A percentile compares a stretch with the other conserved stretches of the same genome.
Evolutionary conservation across 179 eudicot species (phyloP).

Genomic region (Carnegiea gigantea): DNA sequence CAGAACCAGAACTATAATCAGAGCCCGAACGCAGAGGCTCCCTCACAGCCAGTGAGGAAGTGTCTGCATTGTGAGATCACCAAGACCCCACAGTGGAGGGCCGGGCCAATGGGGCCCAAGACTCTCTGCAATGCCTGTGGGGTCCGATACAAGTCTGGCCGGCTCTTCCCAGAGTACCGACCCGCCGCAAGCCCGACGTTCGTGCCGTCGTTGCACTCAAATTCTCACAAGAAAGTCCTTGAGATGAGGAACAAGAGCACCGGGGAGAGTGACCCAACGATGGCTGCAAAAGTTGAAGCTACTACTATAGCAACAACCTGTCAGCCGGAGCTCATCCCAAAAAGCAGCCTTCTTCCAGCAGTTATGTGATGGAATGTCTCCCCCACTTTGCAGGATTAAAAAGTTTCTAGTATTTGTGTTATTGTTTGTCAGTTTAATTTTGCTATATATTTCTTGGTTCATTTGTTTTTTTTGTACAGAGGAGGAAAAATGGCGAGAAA

Average conservation of each 20-base stretch:
- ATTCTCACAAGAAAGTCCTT: conserved; percentile 79
- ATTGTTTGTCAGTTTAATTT: conserved; percentile 19
- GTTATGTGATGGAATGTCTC: conserved; percentile 27
- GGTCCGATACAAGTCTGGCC: conserved; percentile 76
- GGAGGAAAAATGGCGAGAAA: conserved; percentile 24
- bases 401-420: conserved; percentile 18
- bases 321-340: conserved; percentile 35
- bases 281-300: neutral
- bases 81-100: conserved; percentile 89
- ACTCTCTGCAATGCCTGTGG: conserved; percentile 88
- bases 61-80: conserved; percentile 84
- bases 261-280: neutral
- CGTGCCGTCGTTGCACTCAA: conserved; percentile 67
- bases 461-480: conserved; percentile 55
- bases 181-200: conserved; percentile 90
- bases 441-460: conserved; percentile 44
- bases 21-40: conserved; percentile 7
- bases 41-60: conserved; percentile 48
- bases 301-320: neutral
- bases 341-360: conserved; percentile 20
- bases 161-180: conserved; percentile 84
- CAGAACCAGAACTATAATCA: conserved; percentile 17
- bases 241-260: conserved; percentile 60
- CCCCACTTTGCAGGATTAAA: neutral
- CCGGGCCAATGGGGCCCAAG: conserved; percentile 83